Evolutionary conservation across 768 basidiomycete species (phyloP).

Genomic region (Auriscalpium vulgare): DNA sequence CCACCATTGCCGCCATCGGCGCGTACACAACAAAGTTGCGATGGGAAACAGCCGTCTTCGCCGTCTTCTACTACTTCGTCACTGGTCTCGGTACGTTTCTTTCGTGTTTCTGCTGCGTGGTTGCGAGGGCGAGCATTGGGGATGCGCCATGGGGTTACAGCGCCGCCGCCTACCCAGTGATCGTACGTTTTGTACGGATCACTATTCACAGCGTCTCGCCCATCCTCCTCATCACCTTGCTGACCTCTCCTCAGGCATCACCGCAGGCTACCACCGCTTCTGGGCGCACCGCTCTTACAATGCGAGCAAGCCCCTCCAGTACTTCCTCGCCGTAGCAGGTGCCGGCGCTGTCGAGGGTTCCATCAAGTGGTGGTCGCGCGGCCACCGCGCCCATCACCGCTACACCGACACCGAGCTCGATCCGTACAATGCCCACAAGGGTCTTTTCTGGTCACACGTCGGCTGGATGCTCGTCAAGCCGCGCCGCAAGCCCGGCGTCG

Average conservation of each 20-base stretch:
- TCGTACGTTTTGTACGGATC: not conserved
- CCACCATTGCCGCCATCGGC: conserved; percentile 67
- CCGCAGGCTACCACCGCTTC: conserved; percentile 92
- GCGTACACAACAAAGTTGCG: conserved; percentile 54
- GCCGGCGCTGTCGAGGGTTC: conserved; percentile 94
- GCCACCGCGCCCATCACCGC: conserved; percentile 94
- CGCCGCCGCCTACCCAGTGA: not conserved
- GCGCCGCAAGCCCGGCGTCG: conserved; percentile 79
- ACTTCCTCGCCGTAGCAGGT: conserved; percentile 74
- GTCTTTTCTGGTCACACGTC: conserved; percentile 79
- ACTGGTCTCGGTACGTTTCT: conserved; percentile 69
- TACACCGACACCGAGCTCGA: conserved; percentile 97
- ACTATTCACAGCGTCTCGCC: not conserved
- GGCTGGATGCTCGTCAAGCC: conserved; percentile 95
- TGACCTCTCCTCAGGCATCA: conserved; percentile 46
- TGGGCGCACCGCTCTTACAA: conserved; percentile 98
- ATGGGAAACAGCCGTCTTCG: conserved; percentile 68
- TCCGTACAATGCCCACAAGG: conserved; percentile 89
- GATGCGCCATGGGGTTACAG: no score
- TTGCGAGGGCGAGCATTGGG: no score
- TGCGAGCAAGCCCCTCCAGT: conserved; percentile 80
- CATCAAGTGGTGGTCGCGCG: conserved; percentile 98
- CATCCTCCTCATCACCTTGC: no score
- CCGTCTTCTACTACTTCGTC: conserved; percentile 63
- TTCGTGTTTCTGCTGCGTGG: conserved; percentile 13